Evolutionary conservation across 2,329 filamentous ascomycete species (phyloP).

Genomic region (Periconia digitata): DNA sequence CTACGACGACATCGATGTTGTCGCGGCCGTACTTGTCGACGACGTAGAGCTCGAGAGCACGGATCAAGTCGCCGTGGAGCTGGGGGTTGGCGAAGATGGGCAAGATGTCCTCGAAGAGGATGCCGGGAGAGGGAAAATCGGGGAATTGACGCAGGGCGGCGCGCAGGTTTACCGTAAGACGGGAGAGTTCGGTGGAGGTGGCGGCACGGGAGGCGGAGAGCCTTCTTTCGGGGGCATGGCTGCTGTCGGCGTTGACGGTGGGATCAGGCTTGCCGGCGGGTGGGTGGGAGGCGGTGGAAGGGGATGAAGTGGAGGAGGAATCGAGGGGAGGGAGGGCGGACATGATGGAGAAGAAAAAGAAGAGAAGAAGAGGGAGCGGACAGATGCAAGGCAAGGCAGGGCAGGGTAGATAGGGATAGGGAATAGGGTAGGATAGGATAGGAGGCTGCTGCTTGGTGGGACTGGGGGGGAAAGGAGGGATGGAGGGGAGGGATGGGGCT

Average conservation of each 20-base stretch:
- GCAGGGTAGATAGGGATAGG: background rate
- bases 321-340: slow-evolving; percentile 19
- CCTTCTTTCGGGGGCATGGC: slow-evolving; percentile 51
- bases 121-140: slow-evolving; percentile 89
- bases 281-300: slow-evolving; percentile 37
- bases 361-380: slow-evolving; percentile 15
- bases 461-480: slow-evolving; percentile 12
- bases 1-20: slow-evolving; percentile 86
- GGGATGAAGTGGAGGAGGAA: slow-evolving; percentile 15
- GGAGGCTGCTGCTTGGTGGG: background rate
- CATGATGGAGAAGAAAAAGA: slow-evolving; percentile 33
- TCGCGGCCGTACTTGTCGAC: slow-evolving; percentile 55
- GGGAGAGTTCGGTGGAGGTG: slow-evolving; percentile 52
- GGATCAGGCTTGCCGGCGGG: slow-evolving; percentile 36
- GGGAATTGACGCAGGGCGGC: slow-evolving; percentile 78
- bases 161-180: slow-evolving; percentile 69
- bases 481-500: slow-evolving; percentile 12
- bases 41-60: slow-evolving; percentile 83
- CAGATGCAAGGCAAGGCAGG: slow-evolving; percentile 12
- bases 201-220: slow-evolving; percentile 52
- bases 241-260: slow-evolving; percentile 17
- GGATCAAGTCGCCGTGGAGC: slow-evolving; percentile 75
- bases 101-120: slow-evolving; percentile 97
- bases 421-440: background rate
- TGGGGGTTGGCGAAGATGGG: slow-evolving; percentile 82